Conservation (phyloP, 176 grass and related monocot genomes). For the Aegilops sharonensis region DNA sequence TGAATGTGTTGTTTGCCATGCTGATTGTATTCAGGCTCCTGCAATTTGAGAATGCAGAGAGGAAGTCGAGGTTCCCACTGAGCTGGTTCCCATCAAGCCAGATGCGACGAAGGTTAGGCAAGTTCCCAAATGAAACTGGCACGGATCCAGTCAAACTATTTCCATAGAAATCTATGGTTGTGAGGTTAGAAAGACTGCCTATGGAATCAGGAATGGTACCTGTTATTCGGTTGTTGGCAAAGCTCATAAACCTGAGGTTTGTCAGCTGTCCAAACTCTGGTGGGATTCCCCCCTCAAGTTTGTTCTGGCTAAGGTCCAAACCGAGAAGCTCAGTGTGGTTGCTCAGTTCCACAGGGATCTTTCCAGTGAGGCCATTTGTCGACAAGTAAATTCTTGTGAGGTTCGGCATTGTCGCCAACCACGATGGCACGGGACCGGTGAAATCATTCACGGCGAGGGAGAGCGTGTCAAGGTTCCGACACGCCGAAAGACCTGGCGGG, state of each 20-base stretch:
- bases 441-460: slow-evolving; percentile 17
- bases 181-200: slow-evolving; percentile 26
- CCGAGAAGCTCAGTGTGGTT: slow-evolving; percentile 14
- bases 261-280: background rate
- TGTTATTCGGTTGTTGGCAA: slow-evolving; percentile 39
- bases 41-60: slow-evolving; percentile 23
- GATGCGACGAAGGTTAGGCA: slow-evolving; percentile 12
- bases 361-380: slow-evolving; percentile 38
- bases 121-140: slow-evolving; percentile 30
- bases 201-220: slow-evolving; percentile 38
- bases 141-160: slow-evolving; percentile 32
- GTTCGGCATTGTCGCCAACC: slow-evolving; percentile 22
- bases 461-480: background rate
- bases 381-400: slow-evolving; percentile 16
- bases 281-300: slow-evolving; percentile 34
- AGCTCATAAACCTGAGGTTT: slow-evolving; percentile 22
- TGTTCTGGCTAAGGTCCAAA: slow-evolving; percentile 44
- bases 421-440: slow-evolving; percentile 31
- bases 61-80: slow-evolving; percentile 32
- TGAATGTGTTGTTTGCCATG: slow-evolving; percentile 17
- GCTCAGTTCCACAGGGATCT: slow-evolving; percentile 35
- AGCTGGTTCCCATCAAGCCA: slow-evolving; percentile 18
- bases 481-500: slow-evolving; percentile 8
- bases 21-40: background rate
- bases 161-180: background rate